Evolutionary conservation across 257 asterid species (phyloP).

Genomic region (Leonotis leonurus): DNA sequence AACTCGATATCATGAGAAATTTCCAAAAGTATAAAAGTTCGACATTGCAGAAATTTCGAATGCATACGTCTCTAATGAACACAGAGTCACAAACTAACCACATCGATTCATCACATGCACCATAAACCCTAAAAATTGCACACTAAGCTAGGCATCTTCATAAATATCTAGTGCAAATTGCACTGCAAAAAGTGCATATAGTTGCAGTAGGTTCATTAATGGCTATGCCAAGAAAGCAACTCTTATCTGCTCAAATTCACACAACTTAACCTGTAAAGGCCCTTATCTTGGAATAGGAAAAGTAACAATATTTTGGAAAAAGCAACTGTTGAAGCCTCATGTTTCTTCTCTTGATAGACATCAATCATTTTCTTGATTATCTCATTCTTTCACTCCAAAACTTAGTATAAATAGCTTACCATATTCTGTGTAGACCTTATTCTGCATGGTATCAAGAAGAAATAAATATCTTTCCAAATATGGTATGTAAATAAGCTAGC

Average conservation of each 20-base stretch:
- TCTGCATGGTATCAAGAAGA: not conserved
- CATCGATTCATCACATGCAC: not conserved
- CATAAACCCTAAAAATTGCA: not conserved
- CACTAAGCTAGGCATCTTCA: not conserved
- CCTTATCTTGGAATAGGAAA: constrained; percentile 13
- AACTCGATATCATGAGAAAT: too few species aligned
- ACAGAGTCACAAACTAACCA: not conserved
- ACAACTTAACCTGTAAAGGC: constrained; percentile 23
- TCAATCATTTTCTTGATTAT: not conserved
- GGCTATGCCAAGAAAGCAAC: constrained; percentile 20
- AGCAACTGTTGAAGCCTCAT: constrained; percentile 17
- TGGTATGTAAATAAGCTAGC: constrained; percentile 22
- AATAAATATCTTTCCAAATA: constrained; percentile 2
- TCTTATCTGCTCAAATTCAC: constrained; percentile 13
- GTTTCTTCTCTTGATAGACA: constrained; percentile 5
- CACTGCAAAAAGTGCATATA: constrained; percentile 8
- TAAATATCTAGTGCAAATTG: constrained; percentile 26
- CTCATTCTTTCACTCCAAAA: not conserved
- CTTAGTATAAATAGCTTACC: not conserved
- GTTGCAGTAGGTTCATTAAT: constrained; percentile 28
- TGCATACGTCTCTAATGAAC: too few species aligned
- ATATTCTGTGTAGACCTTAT: too few species aligned
- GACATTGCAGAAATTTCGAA: too few species aligned
- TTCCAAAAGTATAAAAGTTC: too few species aligned
- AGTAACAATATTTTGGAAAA: constrained; percentile 3